Percentiles rank a stretch among this genome's conserved stretches.
Conservation (phyloP, 108 stramenopile genomes). For the Cylindrotheca fusiformis region DNA sequence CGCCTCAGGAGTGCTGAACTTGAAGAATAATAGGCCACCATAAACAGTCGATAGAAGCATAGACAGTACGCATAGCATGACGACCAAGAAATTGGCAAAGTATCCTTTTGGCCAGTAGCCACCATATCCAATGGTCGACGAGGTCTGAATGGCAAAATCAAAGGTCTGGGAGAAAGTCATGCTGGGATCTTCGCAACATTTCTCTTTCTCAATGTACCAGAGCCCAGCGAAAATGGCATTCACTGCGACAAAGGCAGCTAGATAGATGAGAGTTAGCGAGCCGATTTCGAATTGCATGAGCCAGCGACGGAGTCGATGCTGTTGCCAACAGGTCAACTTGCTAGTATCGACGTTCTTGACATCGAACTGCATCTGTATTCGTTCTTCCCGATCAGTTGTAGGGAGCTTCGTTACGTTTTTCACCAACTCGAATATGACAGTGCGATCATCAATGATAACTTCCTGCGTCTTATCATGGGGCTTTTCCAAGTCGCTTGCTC, state of each 20-base stretch:
- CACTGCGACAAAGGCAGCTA: slow-evolving; percentile 2
- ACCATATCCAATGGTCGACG: slow-evolving; percentile 16
- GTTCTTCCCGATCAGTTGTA: not conserved
- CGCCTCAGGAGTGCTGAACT: slow-evolving; percentile 9
- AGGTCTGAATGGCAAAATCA: slow-evolving; percentile 18
- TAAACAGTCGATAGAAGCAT: slow-evolving; percentile 3
- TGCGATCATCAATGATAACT: slow-evolving; percentile 2
- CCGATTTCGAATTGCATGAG: not conserved
- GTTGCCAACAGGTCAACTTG: not conserved
- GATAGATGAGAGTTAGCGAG: not conserved
- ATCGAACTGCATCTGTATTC: not conserved
- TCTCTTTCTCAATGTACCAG: slow-evolving; percentile 9
- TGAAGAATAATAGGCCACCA: slow-evolving; percentile 19
- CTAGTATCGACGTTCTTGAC: not conserved
- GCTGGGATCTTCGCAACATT: slow-evolving; percentile 11
- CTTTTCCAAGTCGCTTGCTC: not conserved
- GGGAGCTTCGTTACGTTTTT: not conserved
- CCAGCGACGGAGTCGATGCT: not conserved
- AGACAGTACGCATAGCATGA: not conserved
- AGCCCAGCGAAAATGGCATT: slow-evolving; percentile 10
- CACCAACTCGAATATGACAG: not conserved
- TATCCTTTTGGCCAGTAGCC: slow-evolving; percentile 5
- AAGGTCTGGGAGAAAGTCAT: slow-evolving; percentile 8
- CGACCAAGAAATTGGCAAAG: slow-evolving; percentile 12
- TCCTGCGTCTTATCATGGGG: not conserved